These are phyloP conservation scores for Mrakia gelida DNA, from an alignment of 768 basidiomycete genomes.

Conservation along the genomic window DNA sequence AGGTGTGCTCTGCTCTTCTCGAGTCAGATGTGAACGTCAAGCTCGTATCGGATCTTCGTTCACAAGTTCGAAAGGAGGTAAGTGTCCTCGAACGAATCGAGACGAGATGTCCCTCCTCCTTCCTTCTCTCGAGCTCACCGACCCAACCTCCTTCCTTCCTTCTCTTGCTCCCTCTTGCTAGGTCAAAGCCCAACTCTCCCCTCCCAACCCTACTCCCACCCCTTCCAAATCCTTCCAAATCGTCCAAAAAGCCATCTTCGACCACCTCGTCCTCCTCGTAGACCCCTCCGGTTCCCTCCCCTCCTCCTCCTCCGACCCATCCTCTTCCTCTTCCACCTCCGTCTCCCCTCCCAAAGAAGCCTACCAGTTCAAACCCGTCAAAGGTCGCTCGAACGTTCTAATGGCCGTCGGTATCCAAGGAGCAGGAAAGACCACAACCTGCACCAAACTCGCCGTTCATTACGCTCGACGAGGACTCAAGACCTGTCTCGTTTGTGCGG, in stretches of 20 bases:
- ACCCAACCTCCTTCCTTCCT: background rate
- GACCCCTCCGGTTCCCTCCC: conserved; percentile 80
- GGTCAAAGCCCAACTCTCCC: conserved; percentile 28
- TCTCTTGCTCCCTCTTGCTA: background rate
- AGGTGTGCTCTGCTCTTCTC: conserved; percentile 86
- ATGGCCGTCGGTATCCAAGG: conserved; percentile 99
- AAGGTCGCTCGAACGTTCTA: conserved; percentile 86
- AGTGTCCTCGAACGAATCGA: conserved; percentile 39
- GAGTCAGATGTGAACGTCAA: conserved; percentile 99
- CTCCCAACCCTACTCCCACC: conserved; percentile 20
- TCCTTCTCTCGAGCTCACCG: background rate
- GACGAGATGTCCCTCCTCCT: background rate
- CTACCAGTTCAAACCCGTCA: conserved; percentile 66
- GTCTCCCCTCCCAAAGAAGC: background rate
- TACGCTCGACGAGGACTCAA: conserved; percentile 97
- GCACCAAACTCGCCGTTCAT: conserved; percentile 96
- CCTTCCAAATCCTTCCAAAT: conserved; percentile 43
- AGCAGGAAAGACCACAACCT: conserved; percentile 98
- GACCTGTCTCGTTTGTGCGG: conserved; percentile 94
- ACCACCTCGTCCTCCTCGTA: conserved; percentile 89
- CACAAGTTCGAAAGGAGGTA: conserved; percentile 86
- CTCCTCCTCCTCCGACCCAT: conserved; percentile 12
- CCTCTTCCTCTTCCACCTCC: too few relatives aligned
- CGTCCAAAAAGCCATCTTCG: conserved; percentile 95
- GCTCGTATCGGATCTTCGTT: conserved; percentile 76